These are phyloP conservation scores for Kodamaea fukazawae DNA, from an alignment of 805 yeast species.

Conservation along the genomic window DNA sequence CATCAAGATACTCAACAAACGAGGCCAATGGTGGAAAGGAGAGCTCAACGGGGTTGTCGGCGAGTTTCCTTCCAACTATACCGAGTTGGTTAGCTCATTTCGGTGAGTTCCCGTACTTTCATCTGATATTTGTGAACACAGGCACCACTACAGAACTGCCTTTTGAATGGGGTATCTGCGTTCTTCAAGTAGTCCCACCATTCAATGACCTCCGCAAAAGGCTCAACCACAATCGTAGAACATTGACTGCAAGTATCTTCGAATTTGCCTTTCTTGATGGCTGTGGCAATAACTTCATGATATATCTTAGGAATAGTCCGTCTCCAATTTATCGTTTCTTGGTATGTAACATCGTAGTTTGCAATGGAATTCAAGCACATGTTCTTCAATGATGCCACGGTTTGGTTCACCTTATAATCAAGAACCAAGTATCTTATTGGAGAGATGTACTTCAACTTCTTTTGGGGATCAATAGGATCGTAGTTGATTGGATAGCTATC, in stretches of 20 bases:
- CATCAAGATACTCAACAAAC: slow-evolving; percentile 33
- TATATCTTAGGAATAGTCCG: slow-evolving; percentile 42
- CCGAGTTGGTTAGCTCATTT: slow-evolving; percentile 11
- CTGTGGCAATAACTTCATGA: slow-evolving; percentile 47
- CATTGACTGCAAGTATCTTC: slow-evolving; percentile 56
- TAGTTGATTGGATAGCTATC: slow-evolving; percentile 20
- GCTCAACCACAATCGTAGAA: slow-evolving; percentile 46
- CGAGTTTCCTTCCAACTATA: slow-evolving; percentile 34
- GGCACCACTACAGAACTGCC: slow-evolving; percentile 53
- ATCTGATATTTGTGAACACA: slow-evolving; percentile 33
- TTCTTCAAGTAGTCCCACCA: slow-evolving; percentile 66
- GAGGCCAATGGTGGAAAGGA: slow-evolving; percentile 40
- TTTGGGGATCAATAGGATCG: slow-evolving; percentile 21
- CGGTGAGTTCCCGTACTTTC: background rate
- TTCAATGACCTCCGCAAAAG: slow-evolving; percentile 57
- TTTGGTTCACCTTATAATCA: slow-evolving; percentile 14
- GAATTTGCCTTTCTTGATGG: slow-evolving; percentile 50
- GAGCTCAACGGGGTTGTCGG: slow-evolving; percentile 24
- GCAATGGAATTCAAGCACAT: slow-evolving; percentile 50
- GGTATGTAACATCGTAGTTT: slow-evolving; percentile 49
- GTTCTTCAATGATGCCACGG: slow-evolving; percentile 46
- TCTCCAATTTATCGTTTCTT: slow-evolving; percentile 57
- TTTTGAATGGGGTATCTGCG: slow-evolving; percentile 48
- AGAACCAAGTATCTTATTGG: slow-evolving; percentile 25
- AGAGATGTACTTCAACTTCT: slow-evolving; percentile 24